Conservation (phyloP, 805 yeast genomes). For the Metschnikowia continentalis region DNA sequence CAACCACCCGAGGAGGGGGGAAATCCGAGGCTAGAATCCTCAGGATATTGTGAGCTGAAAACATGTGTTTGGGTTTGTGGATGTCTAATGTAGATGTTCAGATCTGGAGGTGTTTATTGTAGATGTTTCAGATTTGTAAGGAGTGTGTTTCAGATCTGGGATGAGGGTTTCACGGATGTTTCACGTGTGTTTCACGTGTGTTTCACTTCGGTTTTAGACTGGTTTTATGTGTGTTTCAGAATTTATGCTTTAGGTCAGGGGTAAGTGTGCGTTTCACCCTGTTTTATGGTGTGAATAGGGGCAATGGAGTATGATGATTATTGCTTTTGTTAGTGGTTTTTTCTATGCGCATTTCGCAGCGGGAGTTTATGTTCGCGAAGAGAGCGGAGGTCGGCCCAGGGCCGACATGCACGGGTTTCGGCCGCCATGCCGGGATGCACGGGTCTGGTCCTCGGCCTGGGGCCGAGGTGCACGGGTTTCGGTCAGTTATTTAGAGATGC, state of each 20-base stretch:
- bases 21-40: constrained; percentile 11
- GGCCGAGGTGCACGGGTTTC: too few species aligned
- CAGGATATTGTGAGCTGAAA: constrained; percentile 17
- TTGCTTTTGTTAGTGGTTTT: constrained; percentile 1
- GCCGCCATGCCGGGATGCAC: not conserved
- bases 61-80: not conserved
- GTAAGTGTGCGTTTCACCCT: too few species aligned
- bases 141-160: too few species aligned
- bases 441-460: not conserved
- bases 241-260: too few species aligned
- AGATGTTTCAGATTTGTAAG: not conserved
- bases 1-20: constrained; percentile 14
- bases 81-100: not conserved
- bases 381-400: constrained; percentile 3
- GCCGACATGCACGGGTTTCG: not conserved
- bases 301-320: not conserved
- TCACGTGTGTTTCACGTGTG: too few species aligned
- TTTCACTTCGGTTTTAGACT: too few species aligned
- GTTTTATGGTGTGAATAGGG: not conserved
- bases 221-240: too few species aligned
- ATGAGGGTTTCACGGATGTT: too few species aligned
- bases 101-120: not conserved
- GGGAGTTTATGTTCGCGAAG: not conserved
- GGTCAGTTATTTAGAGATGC: too few species aligned
- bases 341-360: constrained; percentile 3